Base-by-base conservation (phyloP, 306 rosid genomes). In the Malus orientalis region DNA sequence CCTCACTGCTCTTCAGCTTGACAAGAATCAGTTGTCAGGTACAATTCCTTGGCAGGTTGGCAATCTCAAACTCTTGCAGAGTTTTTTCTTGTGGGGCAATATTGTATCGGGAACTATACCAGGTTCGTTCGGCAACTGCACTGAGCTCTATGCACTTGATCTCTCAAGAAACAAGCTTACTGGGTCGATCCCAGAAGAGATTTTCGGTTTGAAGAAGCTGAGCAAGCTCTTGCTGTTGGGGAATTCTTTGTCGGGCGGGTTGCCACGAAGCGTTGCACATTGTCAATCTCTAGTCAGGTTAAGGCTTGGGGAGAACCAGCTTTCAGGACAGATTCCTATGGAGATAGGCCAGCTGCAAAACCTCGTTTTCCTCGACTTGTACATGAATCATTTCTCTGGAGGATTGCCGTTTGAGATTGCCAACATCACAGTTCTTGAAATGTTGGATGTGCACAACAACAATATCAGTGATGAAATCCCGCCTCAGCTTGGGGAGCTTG, bases 171-270 rank as follows among this genome's bases (percentile, higher is more conserved):
- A 95, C 86, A 95, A 87, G 81, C 86, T 95, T 29, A 87, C 97
- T 22, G 99, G 99, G 70, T 82, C 88, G 15, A 92, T 95, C 19
- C 99, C 99, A 44, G 97, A 92, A 55, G 96, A 92, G 76, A 92
- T 95, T 87, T 90, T 92, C 79, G n/a, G 91, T 69, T 82, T 92
- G 90, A 89, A 92, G 90, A 92, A 91, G 84, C 80, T 95, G 83
- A 92, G 99, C 80, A 95, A 95, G 90, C 97, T 95, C 75, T 85
- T 95, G 74, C 97, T 95, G 80, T 91, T 95, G 51, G 99, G 97
- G 7, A 95, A 95, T 73, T 89, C 97, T 15, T 82, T 95, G 76
- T 75, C 97, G 2, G 99, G 99, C 30, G 79, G 81, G 72, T 70
- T 95, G 76, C 91, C 96, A 9, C 70, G 69, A 77, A 88, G 89